Percentiles rank a stretch among this genome's conserved stretches.
Conservation (phyloP, 352 stramenopile genomes). For the Albugo candida region DNA sequence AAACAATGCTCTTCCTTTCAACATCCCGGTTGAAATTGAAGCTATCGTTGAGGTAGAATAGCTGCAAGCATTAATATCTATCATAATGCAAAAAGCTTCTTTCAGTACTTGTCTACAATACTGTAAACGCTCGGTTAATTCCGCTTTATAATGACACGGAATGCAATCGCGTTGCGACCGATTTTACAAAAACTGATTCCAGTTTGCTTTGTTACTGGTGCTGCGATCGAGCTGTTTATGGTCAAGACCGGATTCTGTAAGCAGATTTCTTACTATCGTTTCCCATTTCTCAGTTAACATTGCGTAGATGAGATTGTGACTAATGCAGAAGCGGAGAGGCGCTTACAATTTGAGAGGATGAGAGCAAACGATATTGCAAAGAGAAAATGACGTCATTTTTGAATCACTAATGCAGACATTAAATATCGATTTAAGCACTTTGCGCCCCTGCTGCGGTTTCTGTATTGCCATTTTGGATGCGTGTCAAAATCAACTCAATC, state of each 20-base stretch:
- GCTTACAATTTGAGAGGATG: slow-evolving; percentile 26
- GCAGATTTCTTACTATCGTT: not conserved
- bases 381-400: not conserved
- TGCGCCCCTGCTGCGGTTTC: too few species aligned
- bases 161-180: slow-evolving; percentile 26
- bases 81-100: too few species aligned
- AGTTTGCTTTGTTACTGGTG: slow-evolving; percentile 66
- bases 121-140: too few species aligned
- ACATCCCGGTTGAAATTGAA: slow-evolving; percentile 94
- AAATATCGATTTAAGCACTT: too few species aligned
- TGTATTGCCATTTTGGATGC: slow-evolving; percentile 3
- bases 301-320: slow-evolving; percentile 66
- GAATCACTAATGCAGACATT: too few species aligned
- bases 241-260: slow-evolving; percentile 79
- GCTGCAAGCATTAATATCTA: slow-evolving; percentile 6
- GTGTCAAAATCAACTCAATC: slow-evolving; percentile 42
- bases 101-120: too few species aligned
- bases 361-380: slow-evolving; percentile 8
- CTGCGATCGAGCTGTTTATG: slow-evolving; percentile 77
- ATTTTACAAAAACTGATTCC: slow-evolving; percentile 73
- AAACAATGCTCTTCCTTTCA: slow-evolving; percentile 91
- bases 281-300: slow-evolving; percentile 2
- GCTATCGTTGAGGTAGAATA: slow-evolving; percentile 89
- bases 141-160: slow-evolving; percentile 10
- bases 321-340: slow-evolving; percentile 48